phyloP scores from a whole-genome alignment of 2,329 filamentous ascomycete genomes.

The Trichoderma lentiforme region DNA sequence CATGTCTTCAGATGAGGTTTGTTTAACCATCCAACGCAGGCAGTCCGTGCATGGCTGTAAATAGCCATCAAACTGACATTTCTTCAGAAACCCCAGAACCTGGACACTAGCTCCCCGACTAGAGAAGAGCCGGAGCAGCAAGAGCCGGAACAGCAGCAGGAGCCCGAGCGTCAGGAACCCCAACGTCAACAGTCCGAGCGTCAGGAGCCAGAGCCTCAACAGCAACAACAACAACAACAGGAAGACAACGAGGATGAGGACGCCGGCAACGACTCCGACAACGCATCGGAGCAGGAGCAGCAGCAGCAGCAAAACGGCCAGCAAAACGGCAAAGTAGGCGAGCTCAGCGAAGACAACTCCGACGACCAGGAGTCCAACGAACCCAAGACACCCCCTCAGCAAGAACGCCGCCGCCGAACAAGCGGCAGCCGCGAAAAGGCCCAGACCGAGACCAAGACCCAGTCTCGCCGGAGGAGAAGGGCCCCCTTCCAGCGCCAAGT shows the following conservation, averaged over 20 bases:
- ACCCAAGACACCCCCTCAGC: constrained; percentile 4
- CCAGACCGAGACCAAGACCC: constrained; percentile 1
- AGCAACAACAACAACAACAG: not conserved
- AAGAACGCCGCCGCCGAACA: not conserved
- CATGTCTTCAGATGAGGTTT: constrained; percentile 17
- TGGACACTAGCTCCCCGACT: not conserved
- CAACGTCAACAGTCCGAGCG: no score
- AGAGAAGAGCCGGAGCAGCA: not conserved
- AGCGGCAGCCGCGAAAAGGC: not conserved
- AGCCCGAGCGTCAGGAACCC: not conserved
- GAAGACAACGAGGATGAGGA: not conserved
- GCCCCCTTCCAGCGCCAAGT: constrained; percentile 6
- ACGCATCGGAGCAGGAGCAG: constrained; percentile 8
- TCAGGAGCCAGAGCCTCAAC: not conserved
- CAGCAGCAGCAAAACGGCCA: not conserved
- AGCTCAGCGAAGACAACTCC: constrained; percentile 13
- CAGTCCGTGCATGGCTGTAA: not conserved
- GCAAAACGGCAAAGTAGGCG: not conserved
- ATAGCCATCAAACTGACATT: not conserved
- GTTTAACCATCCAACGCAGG: not conserved
- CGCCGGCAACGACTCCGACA: not conserved
- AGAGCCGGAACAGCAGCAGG: not conserved
- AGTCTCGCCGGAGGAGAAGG: constrained; percentile 23
- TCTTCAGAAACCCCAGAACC: not conserved
- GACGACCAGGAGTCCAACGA: constrained; percentile 9